Conservation (phyloP, 352 stramenopile genomes). For the Pythium phragmitis region DNA sequence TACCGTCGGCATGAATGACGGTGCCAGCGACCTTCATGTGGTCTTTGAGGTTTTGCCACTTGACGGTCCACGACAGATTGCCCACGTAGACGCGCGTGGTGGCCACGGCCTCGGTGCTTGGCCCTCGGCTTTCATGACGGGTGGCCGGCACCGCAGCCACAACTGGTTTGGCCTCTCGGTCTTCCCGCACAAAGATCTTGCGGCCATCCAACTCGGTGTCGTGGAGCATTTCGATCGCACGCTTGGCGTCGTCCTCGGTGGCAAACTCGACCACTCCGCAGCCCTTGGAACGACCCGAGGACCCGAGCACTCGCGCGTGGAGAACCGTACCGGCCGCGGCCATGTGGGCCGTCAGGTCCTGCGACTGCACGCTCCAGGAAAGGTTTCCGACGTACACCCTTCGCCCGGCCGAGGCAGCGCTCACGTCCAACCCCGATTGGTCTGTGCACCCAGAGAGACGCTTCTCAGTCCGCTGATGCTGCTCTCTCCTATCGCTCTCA, state of each 20-base stretch:
- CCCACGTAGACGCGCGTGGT: slow-evolving; percentile 84
- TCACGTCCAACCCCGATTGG: slow-evolving; percentile 14
- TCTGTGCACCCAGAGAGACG: background rate
- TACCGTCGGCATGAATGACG: slow-evolving; percentile 83
- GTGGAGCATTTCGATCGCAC: slow-evolving; percentile 87
- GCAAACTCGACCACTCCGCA: slow-evolving; percentile 94
- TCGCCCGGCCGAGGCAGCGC: slow-evolving; percentile 29
- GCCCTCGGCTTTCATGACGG: background rate
- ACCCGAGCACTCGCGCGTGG: slow-evolving; percentile 60
- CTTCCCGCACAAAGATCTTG: slow-evolving; percentile 94
- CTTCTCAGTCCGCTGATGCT: slow-evolving; percentile 10
- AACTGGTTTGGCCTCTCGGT: slow-evolving; percentile 69
- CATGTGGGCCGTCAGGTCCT: slow-evolving; percentile 87
- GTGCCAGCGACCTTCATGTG: slow-evolving; percentile 89
- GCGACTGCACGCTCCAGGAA: slow-evolving; percentile 80
- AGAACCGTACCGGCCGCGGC: slow-evolving; percentile 62
- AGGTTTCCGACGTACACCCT: slow-evolving; percentile 87
- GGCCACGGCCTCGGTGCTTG: background rate
- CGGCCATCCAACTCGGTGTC: slow-evolving; percentile 91
- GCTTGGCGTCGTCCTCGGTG: slow-evolving; percentile 70
- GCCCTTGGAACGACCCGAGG: slow-evolving; percentile 82
- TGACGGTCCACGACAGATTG: slow-evolving; percentile 92
- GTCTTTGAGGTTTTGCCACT: slow-evolving; percentile 96
- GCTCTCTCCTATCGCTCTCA: slow-evolving; percentile 8
- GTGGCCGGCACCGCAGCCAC: no score